Evolutionary conservation across 2,329 filamentous ascomycete species (phyloP).

Genomic region (Alternaria hordeiaustralica): DNA sequence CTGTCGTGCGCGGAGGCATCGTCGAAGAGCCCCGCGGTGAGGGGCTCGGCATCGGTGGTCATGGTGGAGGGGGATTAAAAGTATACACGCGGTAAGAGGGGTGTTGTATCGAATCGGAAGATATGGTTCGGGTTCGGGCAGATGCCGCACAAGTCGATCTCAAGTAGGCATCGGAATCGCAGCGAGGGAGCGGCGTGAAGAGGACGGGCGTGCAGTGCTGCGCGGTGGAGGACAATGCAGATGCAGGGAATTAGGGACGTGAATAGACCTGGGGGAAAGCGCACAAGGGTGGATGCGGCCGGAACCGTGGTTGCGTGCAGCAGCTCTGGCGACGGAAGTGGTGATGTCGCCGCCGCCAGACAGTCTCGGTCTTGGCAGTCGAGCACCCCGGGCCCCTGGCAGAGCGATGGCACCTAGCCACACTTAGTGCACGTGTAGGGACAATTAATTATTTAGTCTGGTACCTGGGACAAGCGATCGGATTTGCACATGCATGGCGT

Average conservation of each 20-base stretch:
- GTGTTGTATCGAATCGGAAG: background rate
- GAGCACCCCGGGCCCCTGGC: slow-evolving; percentile 8
- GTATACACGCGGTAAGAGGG: background rate
- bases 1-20: slow-evolving; percentile 8
- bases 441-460: background rate
- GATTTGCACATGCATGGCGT: background rate
- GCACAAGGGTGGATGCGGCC: background rate
- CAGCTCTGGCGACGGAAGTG: slow-evolving; percentile 2
- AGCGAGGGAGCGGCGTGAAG: background rate
- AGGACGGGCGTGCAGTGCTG: background rate
- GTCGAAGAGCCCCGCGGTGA: slow-evolving; percentile 20
- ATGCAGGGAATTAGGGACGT: background rate
- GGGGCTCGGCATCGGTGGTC: slow-evolving; percentile 27
- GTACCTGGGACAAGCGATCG: background rate
- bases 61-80: slow-evolving; percentile 19
- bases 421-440: background rate
- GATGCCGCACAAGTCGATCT: slow-evolving; percentile 26
- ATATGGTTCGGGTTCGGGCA: slow-evolving; percentile 15
- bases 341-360: slow-evolving; percentile 9
- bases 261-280: background rate
- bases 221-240: background rate
- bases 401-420: slow-evolving; percentile 2
- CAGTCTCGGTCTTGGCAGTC: slow-evolving; percentile 5
- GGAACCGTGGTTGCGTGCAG: slow-evolving; percentile 4
- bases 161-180: slow-evolving; percentile 34